Evolutionary conservation across 2,329 filamentous ascomycete species (phyloP).

Genomic region (Beauveria sp.): DNA sequence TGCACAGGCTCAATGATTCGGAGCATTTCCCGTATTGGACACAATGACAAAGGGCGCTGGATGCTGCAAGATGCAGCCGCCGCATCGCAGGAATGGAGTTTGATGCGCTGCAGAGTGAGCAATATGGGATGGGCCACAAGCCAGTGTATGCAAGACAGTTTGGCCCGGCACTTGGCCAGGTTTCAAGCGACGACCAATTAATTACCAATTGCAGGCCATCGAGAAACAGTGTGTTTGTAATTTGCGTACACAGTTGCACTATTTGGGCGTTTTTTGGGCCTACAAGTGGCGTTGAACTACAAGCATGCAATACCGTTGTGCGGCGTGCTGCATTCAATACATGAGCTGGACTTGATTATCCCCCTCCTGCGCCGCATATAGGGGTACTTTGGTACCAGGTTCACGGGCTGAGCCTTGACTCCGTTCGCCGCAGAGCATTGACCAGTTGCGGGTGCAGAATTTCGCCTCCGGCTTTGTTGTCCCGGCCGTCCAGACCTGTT

Average conservation of each 20-base stretch:
- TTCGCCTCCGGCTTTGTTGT: constrained; percentile 1
- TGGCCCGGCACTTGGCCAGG: not conserved
- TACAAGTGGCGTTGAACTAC: not conserved
- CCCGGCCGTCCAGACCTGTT: not conserved
- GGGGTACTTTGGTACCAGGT: not conserved
- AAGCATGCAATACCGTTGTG: not conserved
- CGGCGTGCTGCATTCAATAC: not conserved
- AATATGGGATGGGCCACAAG: not conserved
- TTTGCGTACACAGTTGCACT: not conserved
- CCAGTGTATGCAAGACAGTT: not conserved
- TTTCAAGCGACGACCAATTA: not conserved
- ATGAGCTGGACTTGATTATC: not conserved
- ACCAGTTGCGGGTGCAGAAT: not conserved
- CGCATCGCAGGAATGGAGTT: not conserved
- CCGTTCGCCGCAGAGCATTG: not conserved
- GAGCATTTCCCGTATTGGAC: not conserved
- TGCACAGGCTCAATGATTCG: not conserved
- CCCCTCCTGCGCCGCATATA: not conserved
- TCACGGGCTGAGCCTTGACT: not conserved
- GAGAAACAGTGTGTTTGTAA: not conserved
- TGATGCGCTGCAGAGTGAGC: not conserved
- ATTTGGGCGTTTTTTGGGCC: not conserved
- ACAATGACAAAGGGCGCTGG: not conserved
- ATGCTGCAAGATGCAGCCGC: not conserved
- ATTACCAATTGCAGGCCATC: not conserved